These are phyloP conservation scores for Hypomyces perniciosus DNA, from an alignment of 2,329 filamentous ascomycete genomes.

Conservation along the genomic window DNA sequence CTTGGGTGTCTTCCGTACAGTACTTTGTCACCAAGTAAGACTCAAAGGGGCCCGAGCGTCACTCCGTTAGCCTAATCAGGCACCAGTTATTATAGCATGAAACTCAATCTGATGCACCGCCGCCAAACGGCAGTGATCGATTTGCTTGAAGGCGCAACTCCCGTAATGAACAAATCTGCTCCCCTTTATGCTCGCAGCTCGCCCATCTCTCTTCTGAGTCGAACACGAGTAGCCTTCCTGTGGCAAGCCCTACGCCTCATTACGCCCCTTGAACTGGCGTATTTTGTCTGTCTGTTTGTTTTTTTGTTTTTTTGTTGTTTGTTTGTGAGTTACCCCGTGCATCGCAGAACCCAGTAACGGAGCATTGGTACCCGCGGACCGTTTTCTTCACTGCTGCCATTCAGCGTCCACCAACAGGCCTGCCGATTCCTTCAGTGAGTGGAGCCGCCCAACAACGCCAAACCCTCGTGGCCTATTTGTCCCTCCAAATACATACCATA, in stretches of 20 bases:
- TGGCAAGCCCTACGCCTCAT: not conserved
- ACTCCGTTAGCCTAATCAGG: slow-evolving; percentile 8
- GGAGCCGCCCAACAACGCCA: slow-evolving; percentile 9
- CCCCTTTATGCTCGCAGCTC: too few species aligned
- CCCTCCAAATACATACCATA: slow-evolving; percentile 7
- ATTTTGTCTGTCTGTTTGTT: too few species aligned
- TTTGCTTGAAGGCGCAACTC: slow-evolving; percentile 1
- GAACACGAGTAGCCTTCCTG: not conserved
- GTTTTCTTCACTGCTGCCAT: slow-evolving; percentile 3
- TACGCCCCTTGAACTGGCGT: not conserved
- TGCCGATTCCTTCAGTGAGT: slow-evolving; percentile 8
- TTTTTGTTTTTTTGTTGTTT: too few species aligned
- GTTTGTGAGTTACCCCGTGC: too few species aligned
- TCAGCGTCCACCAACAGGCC: not conserved
- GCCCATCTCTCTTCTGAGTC: not conserved
- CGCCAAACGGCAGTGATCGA: not conserved
- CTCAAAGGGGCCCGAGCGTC: slow-evolving; percentile 7
- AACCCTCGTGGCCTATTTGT: slow-evolving; percentile 11
- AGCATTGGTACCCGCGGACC: not conserved
- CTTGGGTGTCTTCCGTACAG: not conserved
- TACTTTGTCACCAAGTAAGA: too few species aligned
- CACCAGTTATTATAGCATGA: slow-evolving; percentile 1
- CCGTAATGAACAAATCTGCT: not conserved
- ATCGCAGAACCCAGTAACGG: not conserved
- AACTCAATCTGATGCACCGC: slow-evolving; percentile 1